Conservation (phyloP, 441 rosid genomes). For the Corymbia citriodora region DNA sequence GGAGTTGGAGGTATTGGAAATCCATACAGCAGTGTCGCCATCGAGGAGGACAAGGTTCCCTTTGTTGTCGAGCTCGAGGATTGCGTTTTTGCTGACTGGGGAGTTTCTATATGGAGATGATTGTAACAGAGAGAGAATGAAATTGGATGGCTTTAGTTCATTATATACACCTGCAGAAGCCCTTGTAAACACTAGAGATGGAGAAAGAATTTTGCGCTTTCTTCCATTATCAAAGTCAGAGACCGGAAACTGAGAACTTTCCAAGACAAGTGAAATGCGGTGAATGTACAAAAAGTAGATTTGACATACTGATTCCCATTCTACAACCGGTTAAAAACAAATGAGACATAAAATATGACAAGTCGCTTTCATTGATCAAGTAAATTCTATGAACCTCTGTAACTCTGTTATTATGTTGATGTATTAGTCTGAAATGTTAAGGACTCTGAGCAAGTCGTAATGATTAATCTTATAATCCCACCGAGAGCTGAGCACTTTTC, state of each 20-base stretch:
- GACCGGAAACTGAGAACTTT: conserved; percentile 1
- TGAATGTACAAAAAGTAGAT: not conserved
- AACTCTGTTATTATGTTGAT: not conserved
- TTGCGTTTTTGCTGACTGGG: conserved; percentile 56
- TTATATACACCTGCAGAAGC: conserved; percentile 32
- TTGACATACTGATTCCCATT: not conserved
- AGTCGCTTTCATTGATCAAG: not conserved
- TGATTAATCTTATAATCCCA: not conserved
- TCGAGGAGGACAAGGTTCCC: conserved; percentile 76
- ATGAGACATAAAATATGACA: not conserved
- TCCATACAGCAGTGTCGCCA: conserved; percentile 42
- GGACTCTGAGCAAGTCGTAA: not conserved
- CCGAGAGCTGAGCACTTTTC: not conserved
- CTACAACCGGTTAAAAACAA: not conserved
- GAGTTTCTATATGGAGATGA: conserved; percentile 63
- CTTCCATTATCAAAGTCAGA: not conserved
- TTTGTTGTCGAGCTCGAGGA: conserved; percentile 61
- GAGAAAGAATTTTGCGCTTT: not conserved
- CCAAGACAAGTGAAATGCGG: not conserved
- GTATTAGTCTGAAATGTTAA: not conserved
- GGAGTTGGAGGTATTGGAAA: conserved; percentile 62
- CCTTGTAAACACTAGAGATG: conserved; percentile 22
- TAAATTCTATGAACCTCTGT: not conserved
- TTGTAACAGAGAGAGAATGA: conserved; percentile 21
- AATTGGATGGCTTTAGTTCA: conserved; percentile 14